phyloP scores from a whole-genome alignment of 1,284 basidiomycete genomes.

The Calocybe gambosa region DNA sequence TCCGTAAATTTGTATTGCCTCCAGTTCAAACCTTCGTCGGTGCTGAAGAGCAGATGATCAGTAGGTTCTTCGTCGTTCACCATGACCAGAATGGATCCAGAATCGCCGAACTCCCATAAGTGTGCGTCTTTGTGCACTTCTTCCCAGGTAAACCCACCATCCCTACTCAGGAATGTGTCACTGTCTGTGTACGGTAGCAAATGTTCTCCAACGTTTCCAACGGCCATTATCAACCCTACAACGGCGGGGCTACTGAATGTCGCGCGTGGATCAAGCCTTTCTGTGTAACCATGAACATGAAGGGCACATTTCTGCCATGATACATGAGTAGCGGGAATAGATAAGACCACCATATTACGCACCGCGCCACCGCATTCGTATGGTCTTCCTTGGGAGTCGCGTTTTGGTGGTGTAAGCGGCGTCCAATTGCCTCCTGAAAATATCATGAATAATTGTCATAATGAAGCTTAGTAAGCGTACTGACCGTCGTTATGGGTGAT shows the following conservation, averaged over 20 bases:
- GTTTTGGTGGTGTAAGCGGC: conserved; percentile 64
- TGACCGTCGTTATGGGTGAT: conserved; percentile 97
- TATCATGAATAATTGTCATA: not conserved
- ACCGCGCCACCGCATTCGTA: conserved; percentile 77
- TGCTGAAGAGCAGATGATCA: conserved; percentile 84
- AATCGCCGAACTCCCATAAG: conserved; percentile 97
- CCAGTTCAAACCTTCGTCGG: conserved; percentile 87
- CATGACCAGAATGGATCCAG: conserved; percentile 88
- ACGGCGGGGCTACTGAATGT: conserved; percentile 92
- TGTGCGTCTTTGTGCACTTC: conserved; percentile 98
- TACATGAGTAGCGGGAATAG: not conserved
- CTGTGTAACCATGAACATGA: conserved; percentile 95
- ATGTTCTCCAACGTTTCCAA: conserved; percentile 91
- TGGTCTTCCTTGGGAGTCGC: conserved; percentile 71
- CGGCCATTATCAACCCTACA: conserved; percentile 90
- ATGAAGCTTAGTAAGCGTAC: conserved; percentile 13
- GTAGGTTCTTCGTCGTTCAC: conserved; percentile 94
- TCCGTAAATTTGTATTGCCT: conserved; percentile 79
- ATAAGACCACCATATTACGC: conserved; percentile 21
- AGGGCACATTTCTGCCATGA: conserved; percentile 70
- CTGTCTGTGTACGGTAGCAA: conserved; percentile 81
- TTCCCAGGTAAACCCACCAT: conserved; percentile 97
- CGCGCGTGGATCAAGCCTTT: conserved; percentile 82
- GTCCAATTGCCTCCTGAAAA: conserved; percentile 80
- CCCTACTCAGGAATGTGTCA: conserved; percentile 94